phyloP scores from a whole-genome alignment of 495 filamentous ascomycete species.

The Thermothielavioides terrestris region DNA sequence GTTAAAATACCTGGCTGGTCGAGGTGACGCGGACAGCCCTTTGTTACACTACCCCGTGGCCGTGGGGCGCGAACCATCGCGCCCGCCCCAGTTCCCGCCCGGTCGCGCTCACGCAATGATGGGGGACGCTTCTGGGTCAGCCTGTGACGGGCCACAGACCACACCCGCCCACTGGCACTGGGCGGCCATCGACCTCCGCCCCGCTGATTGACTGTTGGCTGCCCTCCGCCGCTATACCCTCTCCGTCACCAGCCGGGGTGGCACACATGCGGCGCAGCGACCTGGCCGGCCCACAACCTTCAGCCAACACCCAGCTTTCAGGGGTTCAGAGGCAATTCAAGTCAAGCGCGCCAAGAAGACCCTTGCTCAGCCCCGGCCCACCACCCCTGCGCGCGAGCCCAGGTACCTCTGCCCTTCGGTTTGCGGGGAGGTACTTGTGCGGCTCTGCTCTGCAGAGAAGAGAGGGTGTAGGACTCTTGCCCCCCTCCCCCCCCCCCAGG shows the following conservation, averaged over 20 bases:
- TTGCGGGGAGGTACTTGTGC: background rate
- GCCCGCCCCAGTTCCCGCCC: too few relatives aligned
- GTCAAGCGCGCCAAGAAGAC: background rate
- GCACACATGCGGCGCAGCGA: background rate
- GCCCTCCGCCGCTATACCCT: background rate
- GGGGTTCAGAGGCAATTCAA: background rate
- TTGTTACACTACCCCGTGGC: too few relatives aligned
- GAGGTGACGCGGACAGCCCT: too few relatives aligned
- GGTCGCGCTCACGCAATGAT: too few relatives aligned
- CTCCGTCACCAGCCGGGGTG: background rate
- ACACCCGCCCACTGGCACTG: too few relatives aligned
- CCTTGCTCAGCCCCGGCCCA: slow-evolving; percentile 2
- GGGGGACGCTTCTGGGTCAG: too few relatives aligned
- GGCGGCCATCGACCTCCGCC: background rate
- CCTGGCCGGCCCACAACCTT: background rate
- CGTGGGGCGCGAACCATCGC: too few relatives aligned
- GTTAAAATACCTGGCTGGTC: too few relatives aligned
- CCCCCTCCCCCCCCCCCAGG: too few relatives aligned
- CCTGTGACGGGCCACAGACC: too few relatives aligned
- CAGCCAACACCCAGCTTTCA: background rate
- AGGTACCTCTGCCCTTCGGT: background rate
- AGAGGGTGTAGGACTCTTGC: too few relatives aligned
- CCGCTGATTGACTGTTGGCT: background rate
- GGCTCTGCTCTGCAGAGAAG: background rate
- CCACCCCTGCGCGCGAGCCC: too few relatives aligned